These are phyloP conservation scores for Pezicula rhizophila DNA, from an alignment of 2,329 filamentous ascomycete species.

Conservation along the genomic window DNA sequence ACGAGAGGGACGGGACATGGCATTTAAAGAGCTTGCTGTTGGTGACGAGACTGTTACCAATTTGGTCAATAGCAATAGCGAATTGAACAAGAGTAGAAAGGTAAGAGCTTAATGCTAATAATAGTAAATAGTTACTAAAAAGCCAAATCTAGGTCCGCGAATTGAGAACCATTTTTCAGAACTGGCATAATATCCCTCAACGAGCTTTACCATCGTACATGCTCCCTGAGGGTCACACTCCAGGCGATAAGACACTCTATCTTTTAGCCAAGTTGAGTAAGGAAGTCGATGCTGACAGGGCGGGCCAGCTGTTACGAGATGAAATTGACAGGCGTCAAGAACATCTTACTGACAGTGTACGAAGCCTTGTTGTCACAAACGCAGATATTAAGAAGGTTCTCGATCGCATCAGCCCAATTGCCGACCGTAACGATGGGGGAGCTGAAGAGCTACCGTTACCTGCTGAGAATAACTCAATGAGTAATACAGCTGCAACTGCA, in stretches of 20 bases:
- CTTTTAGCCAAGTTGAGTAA: slow-evolving; percentile 9
- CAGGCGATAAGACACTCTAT: slow-evolving; percentile 8
- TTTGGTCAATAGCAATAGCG: neutral
- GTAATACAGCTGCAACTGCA: too few relatives aligned
- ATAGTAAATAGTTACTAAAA: neutral
- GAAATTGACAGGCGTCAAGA: slow-evolving; percentile 4
- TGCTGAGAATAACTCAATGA: too few relatives aligned
- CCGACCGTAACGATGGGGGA: too few relatives aligned
- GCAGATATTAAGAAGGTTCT: neutral
- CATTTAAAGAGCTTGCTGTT: slow-evolving; percentile 6
- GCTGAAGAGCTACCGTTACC: too few relatives aligned
- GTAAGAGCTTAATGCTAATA: neutral
- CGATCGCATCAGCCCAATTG: neutral
- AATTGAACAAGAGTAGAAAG: neutral
- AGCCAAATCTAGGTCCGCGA: slow-evolving; percentile 1
- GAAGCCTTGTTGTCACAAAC: neutral
- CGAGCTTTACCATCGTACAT: slow-evolving; percentile 5
- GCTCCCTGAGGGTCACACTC: slow-evolving; percentile 7
- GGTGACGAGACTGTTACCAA: neutral
- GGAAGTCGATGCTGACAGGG: slow-evolving; percentile 2
- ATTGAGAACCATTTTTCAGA: slow-evolving; percentile 4
- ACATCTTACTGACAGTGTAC: neutral
- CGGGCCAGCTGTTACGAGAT: neutral
- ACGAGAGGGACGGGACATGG: slow-evolving; percentile 2
- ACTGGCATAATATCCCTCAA: slow-evolving; percentile 5